These are phyloP conservation scores for Tuctoria greenei DNA, from an alignment of 176 grass and related monocot genomes.

Conservation along the genomic window DNA sequence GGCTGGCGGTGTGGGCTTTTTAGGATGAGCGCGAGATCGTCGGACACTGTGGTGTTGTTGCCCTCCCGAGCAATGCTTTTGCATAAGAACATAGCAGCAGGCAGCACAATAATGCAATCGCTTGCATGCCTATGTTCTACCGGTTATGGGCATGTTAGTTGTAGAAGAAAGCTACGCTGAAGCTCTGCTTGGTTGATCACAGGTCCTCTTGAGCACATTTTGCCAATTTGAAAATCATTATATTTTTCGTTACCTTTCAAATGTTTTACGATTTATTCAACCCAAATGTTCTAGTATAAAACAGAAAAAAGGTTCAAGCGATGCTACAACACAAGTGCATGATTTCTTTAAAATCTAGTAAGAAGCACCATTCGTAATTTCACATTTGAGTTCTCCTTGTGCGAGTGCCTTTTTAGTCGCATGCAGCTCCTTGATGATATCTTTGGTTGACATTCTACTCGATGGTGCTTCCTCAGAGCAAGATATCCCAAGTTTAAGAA, in stretches of 20 bases:
- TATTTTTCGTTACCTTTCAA: too few relatives aligned
- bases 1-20: background rate
- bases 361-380: background rate
- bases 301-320: too few relatives aligned
- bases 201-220: background rate
- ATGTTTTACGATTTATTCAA: too few relatives aligned
- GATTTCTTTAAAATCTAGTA: background rate
- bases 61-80: background rate
- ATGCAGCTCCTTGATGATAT: constrained; percentile 15
- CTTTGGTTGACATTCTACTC: background rate
- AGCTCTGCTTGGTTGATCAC: background rate
- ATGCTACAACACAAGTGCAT: too few relatives aligned
- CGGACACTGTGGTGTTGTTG: background rate
- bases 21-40: constrained; percentile 23
- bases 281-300: too few relatives aligned
- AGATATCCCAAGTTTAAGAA: constrained; percentile 8
- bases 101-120: background rate
- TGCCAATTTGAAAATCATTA: too few relatives aligned
- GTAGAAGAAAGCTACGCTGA: too few relatives aligned
- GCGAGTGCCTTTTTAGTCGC: background rate
- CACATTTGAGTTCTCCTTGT: background rate
- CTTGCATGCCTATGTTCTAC: background rate
- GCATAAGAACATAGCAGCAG: background rate
- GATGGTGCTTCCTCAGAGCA: constrained; percentile 10
- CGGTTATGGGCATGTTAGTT: too few relatives aligned